Percentiles rank a stretch among this genome's conserved stretches.
phyloP scores from a whole-genome alignment of 169 alveolate species.

The Plasmodium adleri region DNA sequence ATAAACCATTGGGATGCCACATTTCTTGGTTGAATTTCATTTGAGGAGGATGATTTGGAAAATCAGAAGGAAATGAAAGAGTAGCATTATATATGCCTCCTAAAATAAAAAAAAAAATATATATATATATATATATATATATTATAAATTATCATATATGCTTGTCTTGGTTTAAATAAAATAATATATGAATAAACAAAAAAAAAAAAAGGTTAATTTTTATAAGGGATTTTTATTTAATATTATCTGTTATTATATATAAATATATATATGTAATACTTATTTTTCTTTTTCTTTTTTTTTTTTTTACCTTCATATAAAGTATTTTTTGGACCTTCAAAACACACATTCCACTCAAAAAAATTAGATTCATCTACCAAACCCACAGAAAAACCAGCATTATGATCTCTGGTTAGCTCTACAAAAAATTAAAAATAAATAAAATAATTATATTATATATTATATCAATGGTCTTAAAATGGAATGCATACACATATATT shows the following conservation, averaged over 20 bases:
- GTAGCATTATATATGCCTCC: conserved; percentile 97
- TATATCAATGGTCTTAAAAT: background rate
- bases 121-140: conserved; percentile 1
- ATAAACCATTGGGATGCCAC: conserved; percentile 97
- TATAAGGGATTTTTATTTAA: background rate
- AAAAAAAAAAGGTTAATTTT: too few relatives aligned
- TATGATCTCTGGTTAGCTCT: conserved; percentile 90
- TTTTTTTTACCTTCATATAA: conserved; percentile 93
- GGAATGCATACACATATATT: background rate
- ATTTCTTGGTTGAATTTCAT: conserved; percentile 96
- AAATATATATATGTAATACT: background rate
- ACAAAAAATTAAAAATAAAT: conserved; percentile 1
- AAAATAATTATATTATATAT: background rate
- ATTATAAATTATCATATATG: background rate
- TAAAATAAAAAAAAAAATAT: conserved; percentile 8
- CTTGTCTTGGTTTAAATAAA: too few relatives aligned
- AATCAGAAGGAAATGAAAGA: conserved; percentile 96
- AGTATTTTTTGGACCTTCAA: conserved; percentile 98
- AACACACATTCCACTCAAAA: conserved; percentile 96
- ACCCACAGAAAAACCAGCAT: conserved; percentile 96
- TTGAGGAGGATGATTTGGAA: conserved; percentile 98
- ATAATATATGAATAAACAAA: too few relatives aligned
- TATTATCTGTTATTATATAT: background rate
- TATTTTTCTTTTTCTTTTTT: background rate
- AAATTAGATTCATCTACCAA: conserved; percentile 94